Evolutionary conservation across 805 yeast genomes (phyloP), one percentile per base, ranked within the genome.

Genomic region (Priceomyces melissophilus): DNA sequence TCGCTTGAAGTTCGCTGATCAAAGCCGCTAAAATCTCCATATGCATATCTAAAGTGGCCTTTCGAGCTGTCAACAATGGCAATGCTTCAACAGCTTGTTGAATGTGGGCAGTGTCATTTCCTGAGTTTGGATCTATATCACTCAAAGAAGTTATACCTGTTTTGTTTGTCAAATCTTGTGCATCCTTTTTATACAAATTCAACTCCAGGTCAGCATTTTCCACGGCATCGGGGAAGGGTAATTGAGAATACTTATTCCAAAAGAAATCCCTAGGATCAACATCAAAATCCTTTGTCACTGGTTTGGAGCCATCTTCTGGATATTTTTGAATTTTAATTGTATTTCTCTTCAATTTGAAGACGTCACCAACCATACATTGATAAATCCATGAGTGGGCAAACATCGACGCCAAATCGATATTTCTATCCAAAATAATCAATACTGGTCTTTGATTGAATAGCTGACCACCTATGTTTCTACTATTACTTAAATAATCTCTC

Each of bases 151-250:
- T 71, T 2, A 81, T 78, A 30, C 86, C 87, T 1, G 96, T 84
- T 48, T 77, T 81, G 37, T 77, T 76, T 1, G 97, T 88, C 38
- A 95, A 73, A 44, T 85, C 95, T 46, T 82, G 84, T 2, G 97
- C 96, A 52, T 88, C 96, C 42, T 78, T 76, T 50, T 90, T 91
- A 65, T 93, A 93, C 40, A 75, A 72, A 44, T 83, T 79, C 45
- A 90, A 72, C 44, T 88, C 97, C 20, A 74, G 65, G 56, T 93
- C 98, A 14, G 95, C 95, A 62, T 87, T 87, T 61, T 93, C 99
- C 27, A 95, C 99, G n/a, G 95, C 98, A 58, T 91, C 97, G 1
- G 99, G 99, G 71, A 93, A 93, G 30, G 99, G 98, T 42, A 87
- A 67, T 38, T 84, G 84, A 10, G 95, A 74, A 63, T 93, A 90